These are phyloP conservation scores for Thraustotheca clavata DNA, from an alignment of 352 stramenopile species.

Conservation along the genomic window DNA sequence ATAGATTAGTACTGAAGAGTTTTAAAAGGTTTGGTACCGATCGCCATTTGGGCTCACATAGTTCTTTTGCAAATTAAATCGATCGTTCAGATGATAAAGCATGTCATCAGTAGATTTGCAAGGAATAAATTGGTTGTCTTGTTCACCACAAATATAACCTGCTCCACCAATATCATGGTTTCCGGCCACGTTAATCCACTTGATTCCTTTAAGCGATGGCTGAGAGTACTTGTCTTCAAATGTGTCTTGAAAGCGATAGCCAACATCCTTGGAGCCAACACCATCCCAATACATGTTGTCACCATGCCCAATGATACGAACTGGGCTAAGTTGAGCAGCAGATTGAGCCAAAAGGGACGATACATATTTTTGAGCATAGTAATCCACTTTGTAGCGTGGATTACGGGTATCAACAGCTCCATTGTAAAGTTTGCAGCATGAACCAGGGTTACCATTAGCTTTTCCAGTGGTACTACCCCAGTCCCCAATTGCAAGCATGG, in stretches of 20 bases:
- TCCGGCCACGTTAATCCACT: slow-evolving; percentile 70
- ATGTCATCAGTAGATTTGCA: slow-evolving; percentile 6
- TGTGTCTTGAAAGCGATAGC: slow-evolving; percentile 60
- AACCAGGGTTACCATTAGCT: slow-evolving; percentile 31
- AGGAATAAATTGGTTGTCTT: background rate
- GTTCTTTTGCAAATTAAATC: slow-evolving; percentile 1
- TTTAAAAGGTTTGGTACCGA: slow-evolving; percentile 23
- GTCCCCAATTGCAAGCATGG: slow-evolving; percentile 50
- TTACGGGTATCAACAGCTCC: slow-evolving; percentile 24
- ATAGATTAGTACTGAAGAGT: background rate
- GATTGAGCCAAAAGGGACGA: slow-evolving; percentile 43
- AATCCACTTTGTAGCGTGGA: background rate
- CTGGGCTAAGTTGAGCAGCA: slow-evolving; percentile 49
- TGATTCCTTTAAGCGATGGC: slow-evolving; percentile 61
- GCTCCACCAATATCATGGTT: slow-evolving; percentile 80
- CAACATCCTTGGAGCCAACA: slow-evolving; percentile 42
- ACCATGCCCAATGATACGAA: slow-evolving; percentile 61
- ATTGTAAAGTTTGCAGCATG: slow-evolving; percentile 56
- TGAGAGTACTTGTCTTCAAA: slow-evolving; percentile 75
- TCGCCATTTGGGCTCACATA: slow-evolving; percentile 7
- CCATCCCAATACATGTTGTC: slow-evolving; percentile 67
- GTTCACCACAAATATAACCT: slow-evolving; percentile 29
- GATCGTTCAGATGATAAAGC: slow-evolving; percentile 6
- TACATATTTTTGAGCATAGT: background rate
- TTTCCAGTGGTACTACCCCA: slow-evolving; percentile 59